These are phyloP conservation scores for Suhomyces yuchorum DNA, from an alignment of 1,139 yeast genomes.

Conservation along the genomic window DNA sequence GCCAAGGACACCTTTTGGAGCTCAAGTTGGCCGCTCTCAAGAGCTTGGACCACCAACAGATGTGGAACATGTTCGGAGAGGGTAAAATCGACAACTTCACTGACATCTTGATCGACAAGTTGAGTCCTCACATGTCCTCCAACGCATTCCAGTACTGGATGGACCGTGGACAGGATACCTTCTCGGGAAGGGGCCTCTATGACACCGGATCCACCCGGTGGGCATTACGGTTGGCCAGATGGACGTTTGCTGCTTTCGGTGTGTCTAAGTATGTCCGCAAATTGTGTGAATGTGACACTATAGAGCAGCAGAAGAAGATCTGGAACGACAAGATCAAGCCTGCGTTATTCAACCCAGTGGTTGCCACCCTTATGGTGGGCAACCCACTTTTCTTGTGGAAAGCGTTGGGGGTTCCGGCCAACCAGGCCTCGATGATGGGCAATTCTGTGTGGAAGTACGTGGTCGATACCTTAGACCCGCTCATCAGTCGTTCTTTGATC, in stretches of 20 bases:
- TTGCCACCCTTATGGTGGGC: conserved; percentile 69
- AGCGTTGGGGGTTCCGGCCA: conserved; percentile 83
- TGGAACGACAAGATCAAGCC: conserved; percentile 70
- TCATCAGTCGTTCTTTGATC: conserved; percentile 61
- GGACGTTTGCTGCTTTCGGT: conserved; percentile 60
- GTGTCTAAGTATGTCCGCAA: conserved; percentile 52
- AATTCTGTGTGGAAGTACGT: conserved; percentile 70
- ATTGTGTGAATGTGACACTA: conserved; percentile 58
- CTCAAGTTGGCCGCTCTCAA: conserved; percentile 73
- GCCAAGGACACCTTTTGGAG: conserved; percentile 78
- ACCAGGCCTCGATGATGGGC: conserved; percentile 81
- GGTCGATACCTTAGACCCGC: conserved; percentile 76
- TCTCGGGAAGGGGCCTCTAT: conserved; percentile 64
- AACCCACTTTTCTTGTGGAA: conserved; percentile 84
- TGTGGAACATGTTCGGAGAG: conserved; percentile 77
- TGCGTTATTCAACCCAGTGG: conserved; percentile 67
- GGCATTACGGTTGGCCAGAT: conserved; percentile 72
- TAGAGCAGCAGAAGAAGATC: conserved; percentile 61
- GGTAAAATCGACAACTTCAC: conserved; percentile 61
- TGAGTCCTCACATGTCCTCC: conserved; percentile 74
- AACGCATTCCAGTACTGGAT: conserved; percentile 83
- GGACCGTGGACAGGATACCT: conserved; percentile 60
- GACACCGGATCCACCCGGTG: conserved; percentile 86
- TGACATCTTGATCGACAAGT: conserved; percentile 48
- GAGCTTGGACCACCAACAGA: conserved; percentile 53